Base-by-base conservation (phyloP, 148 eudicot species). In the Silene conica region DNA sequence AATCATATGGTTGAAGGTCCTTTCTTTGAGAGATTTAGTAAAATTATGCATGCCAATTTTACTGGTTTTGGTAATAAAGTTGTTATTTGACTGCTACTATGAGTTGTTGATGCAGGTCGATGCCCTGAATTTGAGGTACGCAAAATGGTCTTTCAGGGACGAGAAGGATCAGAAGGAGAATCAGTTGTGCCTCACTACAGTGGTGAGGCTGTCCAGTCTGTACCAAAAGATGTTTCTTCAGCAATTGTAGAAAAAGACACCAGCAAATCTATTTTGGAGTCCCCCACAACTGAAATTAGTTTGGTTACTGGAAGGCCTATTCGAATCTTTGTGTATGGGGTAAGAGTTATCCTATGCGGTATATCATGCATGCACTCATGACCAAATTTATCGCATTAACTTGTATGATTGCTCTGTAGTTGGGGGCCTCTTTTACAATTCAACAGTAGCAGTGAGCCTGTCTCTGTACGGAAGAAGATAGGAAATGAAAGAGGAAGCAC, bases 271-370 rank as follows among this genome's bases (percentile, higher is more conserved):
- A 52, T 54, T 70, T 73, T 73, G 74, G 77, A 77, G 52, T 48
- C 80, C 75, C 79, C 74, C 23, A 58, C 64, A 75, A 71, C 73
- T 67, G 80, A 63, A 60, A 83, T 76, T 28, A 77, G 71, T 60
- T 59, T n/a, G 66, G 68, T 82, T 71, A 80, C 77, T 76, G 89
- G 82, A 77, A 66, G 77, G 71, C 70, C 83, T 75, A 65, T 91
- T 43, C 80, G 82, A 31, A 76, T 93, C 67, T 93, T 86, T 82
- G 80, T 91, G 56, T 89, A 89, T 81, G 98, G 98, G 88, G 98
- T 93, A 88, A 89, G 91, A 54, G 70, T 79, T 66, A 50, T 72
- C 69, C 25, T 72, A 43, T 67, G 69, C 60, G 4, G 15, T 73
- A 16, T 14, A 5, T 46, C 5, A 34, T 26, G 61, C 5, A 34